These are phyloP conservation scores for Aethionema arabicum DNA, from an alignment of 345 rosid genomes.

Conservation along the genomic window DNA sequence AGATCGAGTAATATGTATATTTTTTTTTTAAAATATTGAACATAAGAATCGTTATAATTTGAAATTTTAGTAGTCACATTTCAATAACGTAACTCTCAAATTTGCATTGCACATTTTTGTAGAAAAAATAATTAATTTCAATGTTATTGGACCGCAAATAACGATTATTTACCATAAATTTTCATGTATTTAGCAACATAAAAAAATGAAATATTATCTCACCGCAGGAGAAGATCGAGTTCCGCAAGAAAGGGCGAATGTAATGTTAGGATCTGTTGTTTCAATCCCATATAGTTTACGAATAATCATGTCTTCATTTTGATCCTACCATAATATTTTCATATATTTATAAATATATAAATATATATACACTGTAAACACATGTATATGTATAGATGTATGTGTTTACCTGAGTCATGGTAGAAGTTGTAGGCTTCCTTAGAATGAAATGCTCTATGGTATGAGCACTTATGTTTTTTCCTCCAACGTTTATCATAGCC, in stretches of 20 bases:
- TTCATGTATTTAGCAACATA: too few relatives aligned
- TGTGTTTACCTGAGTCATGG: constrained; percentile 44
- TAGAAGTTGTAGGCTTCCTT: constrained; percentile 54
- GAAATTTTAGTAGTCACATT: too few relatives aligned
- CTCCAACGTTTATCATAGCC: constrained; percentile 85
- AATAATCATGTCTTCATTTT: constrained; percentile 57
- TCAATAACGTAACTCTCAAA: too few relatives aligned
- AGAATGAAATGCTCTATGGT: constrained; percentile 79
- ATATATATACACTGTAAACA: neutral
- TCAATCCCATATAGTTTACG: constrained; percentile 66
- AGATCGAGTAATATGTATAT: too few relatives aligned
- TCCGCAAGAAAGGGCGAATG: constrained; percentile 86
- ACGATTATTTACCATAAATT: too few relatives aligned
- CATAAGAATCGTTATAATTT: too few relatives aligned
- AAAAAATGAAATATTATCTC: constrained; percentile 31
- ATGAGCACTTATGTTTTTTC: constrained; percentile 74
- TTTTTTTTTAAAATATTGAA: too few relatives aligned
- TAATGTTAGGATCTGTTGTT: constrained; percentile 61
- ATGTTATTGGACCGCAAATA: neutral
- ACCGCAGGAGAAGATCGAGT: constrained; percentile 92
- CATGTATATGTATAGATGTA: too few relatives aligned
- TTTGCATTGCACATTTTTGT: too few relatives aligned
- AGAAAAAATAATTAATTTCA: neutral
- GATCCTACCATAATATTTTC: constrained; percentile 39
- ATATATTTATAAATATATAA: neutral